phyloP scores from a whole-genome alignment of 1,284 basidiomycete genomes.

The Coriolopsis trogii region DNA sequence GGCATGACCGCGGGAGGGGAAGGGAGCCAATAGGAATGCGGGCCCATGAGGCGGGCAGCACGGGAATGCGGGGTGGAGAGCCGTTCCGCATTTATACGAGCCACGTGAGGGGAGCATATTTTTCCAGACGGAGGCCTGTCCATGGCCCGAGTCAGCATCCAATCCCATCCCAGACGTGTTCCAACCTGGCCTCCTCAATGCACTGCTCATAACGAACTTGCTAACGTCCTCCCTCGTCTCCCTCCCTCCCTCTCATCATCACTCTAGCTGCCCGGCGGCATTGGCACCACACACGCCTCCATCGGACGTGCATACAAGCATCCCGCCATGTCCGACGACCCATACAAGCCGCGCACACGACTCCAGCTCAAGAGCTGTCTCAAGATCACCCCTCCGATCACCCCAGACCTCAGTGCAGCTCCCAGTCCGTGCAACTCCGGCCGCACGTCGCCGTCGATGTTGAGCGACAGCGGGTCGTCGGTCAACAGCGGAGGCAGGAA shows the following conservation, averaged over 20 bases:
- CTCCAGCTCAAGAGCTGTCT: slow-evolving; percentile 47
- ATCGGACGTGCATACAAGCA: background rate
- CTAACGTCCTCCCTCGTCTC: slow-evolving; percentile 1
- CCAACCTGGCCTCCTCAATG: slow-evolving; percentile 14
- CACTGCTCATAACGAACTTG: slow-evolving; percentile 19
- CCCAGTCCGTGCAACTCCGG: slow-evolving; percentile 26
- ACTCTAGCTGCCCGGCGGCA: background rate
- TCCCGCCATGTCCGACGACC: slow-evolving; percentile 2
- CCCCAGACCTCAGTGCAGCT: slow-evolving; percentile 30
- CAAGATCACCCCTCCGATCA: slow-evolving; percentile 37
- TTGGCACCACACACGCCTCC: background rate
- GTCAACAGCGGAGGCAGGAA: slow-evolving; percentile 37
- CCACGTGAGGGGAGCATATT: slow-evolving; percentile 17
- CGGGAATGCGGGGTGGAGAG: slow-evolving; percentile 12
- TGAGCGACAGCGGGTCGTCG: slow-evolving; percentile 23
- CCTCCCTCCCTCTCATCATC: background rate
- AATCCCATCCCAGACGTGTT: slow-evolving; percentile 4
- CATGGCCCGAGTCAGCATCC: slow-evolving; percentile 19
- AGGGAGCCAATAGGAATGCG: slow-evolving; percentile 11
- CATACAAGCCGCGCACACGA: slow-evolving; percentile 12
- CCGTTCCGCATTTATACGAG: slow-evolving; percentile 23
- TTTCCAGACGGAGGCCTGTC: slow-evolving; percentile 11
- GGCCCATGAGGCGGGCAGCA: background rate
- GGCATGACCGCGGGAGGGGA: slow-evolving; percentile 7
- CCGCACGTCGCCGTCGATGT: slow-evolving; percentile 18